Evolutionary conservation across 805 yeast genomes (phyloP).

Genomic region (Zygoascus ofunaensis): DNA sequence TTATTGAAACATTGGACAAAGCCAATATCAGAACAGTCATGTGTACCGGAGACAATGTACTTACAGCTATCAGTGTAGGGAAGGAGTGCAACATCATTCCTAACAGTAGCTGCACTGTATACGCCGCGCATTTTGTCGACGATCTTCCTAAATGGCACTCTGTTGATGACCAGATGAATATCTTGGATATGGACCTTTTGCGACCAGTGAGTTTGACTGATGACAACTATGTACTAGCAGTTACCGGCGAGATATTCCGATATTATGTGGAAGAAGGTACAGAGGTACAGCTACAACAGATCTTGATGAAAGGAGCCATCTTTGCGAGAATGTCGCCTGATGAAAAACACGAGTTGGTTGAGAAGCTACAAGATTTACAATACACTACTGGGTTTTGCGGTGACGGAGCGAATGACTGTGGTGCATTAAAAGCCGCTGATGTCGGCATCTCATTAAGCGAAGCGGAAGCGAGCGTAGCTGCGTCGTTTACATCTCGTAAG

Average conservation of each 20-base stretch:
- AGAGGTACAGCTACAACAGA: conserved; percentile 38
- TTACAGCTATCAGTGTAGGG: conserved; percentile 92
- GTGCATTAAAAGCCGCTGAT: conserved; percentile 95
- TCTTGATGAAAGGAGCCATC: conserved; percentile 64
- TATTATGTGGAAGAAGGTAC: conserved; percentile 47
- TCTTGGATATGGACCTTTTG: conserved; percentile 57
- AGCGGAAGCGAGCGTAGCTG: conserved; percentile 98
- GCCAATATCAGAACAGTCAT: conserved; percentile 79
- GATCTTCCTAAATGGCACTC: conserved; percentile 30
- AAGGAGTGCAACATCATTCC: conserved; percentile 66
- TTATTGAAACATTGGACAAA: conserved; percentile 47
- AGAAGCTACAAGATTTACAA: conserved; percentile 71
- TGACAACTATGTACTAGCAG: conserved; percentile 56
- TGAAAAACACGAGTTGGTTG: conserved; percentile 93
- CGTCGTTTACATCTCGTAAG: conserved; percentile 86
- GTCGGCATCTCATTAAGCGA: conserved; percentile 93
- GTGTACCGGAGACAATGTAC: conserved; percentile 97
- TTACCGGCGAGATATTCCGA: conserved; percentile 89
- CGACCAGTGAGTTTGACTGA: conserved; percentile 29
- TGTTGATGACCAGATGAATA: conserved; percentile 36
- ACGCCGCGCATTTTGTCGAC: conserved; percentile 59
- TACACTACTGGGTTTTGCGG: conserved; percentile 97
- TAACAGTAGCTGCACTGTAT: conserved; percentile 37
- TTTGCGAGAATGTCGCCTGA: conserved; percentile 99
- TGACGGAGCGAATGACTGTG: conserved; percentile 99